Conservation (phyloP, 495 filamentous ascomycete species). For the Hypomontagnella submonticulosa region DNA sequence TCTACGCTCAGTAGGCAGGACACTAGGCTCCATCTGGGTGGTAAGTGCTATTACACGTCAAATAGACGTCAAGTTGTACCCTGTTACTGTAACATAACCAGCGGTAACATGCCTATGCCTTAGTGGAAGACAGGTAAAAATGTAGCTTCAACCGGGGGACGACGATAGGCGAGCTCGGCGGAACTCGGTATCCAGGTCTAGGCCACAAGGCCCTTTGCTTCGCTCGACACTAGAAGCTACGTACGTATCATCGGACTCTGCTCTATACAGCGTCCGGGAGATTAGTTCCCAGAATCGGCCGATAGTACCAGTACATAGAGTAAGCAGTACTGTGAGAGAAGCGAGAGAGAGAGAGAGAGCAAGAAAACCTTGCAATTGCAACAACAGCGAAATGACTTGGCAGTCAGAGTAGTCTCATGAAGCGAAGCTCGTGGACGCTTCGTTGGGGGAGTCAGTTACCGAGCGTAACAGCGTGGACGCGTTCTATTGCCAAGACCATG, state of each 20-base stretch:
- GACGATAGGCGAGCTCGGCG: constrained; percentile 13
- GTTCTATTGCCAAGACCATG: constrained; percentile 30
- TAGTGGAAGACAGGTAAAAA: constrained; percentile 5
- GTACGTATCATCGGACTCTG: constrained; percentile 27
- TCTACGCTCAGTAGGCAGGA: constrained; percentile 5
- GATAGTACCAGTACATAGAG: constrained; percentile 38
- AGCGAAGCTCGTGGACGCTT: constrained; percentile 17
- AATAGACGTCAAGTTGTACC: constrained; percentile 19
- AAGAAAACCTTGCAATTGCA: constrained; percentile 30
- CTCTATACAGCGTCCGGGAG: constrained; percentile 40
- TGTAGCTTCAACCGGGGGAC: constrained; percentile 16
- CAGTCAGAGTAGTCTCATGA: constrained; percentile 23
- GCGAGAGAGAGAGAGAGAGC: constrained; percentile 4
- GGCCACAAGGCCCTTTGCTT: constrained; percentile 7
- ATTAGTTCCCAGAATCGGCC: constrained; percentile 38
- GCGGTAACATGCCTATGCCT: constrained; percentile 21
- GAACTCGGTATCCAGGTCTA: constrained; percentile 31
- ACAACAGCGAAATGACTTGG: constrained; percentile 35
- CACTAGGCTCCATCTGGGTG: constrained; percentile 6
- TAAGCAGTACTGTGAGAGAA: constrained; percentile 36
- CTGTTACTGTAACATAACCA: constrained; percentile 30
- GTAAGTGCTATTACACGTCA: constrained; percentile 14
- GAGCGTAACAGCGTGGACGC: constrained; percentile 11
- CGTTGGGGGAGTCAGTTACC: constrained; percentile 31
- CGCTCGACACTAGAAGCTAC: constrained; percentile 24